These are phyloP conservation scores for Fraxinus xanthoxyloides DNA, from an alignment of 305 asterid genomes.

Conservation along the genomic window DNA sequence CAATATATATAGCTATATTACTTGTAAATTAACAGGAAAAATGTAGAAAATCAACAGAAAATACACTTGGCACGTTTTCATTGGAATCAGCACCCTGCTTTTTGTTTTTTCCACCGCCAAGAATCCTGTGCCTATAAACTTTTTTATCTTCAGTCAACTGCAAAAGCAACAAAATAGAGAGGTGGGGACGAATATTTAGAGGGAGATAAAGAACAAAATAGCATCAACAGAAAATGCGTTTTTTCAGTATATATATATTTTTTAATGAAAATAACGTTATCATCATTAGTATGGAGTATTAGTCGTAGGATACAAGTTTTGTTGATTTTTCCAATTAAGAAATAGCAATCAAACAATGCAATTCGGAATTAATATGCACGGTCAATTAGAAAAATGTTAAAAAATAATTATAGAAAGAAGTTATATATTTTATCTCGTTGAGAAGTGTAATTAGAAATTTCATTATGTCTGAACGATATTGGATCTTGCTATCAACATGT, in stretches of 20 bases:
- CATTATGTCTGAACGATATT: too few species aligned
- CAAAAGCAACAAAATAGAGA: background rate
- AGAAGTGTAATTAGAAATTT: background rate
- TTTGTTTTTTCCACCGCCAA: too few species aligned
- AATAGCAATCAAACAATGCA: background rate
- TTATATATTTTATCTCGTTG: too few species aligned
- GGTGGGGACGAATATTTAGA: background rate
- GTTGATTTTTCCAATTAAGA: background rate
- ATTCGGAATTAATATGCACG: background rate
- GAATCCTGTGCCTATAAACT: too few species aligned
- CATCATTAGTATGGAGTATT: background rate
- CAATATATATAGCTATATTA: background rate
- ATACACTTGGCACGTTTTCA: too few species aligned
- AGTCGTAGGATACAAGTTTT: background rate
- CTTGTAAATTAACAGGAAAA: background rate
- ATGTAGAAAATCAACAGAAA: background rate
- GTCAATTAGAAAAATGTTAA: background rate
- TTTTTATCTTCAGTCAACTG: background rate
- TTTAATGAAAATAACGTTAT: background rate
- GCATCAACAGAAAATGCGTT: background rate
- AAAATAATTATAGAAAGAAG: too few species aligned
- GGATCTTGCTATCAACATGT: too few species aligned
- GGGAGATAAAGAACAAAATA: background rate
- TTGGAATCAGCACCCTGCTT: too few species aligned
- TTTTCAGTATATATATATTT: background rate